These are phyloP conservation scores for Gracilariopsis chorda DNA, from an alignment of 23 red algal species.

Conservation along the genomic window DNA sequence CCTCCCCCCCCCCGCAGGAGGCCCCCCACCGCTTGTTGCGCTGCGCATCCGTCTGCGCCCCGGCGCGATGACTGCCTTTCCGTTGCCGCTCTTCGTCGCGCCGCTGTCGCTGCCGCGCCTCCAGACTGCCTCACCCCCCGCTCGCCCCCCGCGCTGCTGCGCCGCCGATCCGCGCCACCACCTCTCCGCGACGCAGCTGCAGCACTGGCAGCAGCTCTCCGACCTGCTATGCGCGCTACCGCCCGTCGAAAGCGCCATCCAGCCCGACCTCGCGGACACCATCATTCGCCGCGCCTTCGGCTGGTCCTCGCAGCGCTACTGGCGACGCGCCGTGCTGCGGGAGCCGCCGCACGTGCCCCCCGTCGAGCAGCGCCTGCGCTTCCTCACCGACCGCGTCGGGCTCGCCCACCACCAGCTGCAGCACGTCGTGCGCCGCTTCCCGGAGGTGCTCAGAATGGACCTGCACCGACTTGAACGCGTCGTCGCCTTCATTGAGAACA, in stretches of 20 bases:
- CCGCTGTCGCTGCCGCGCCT: too few species aligned
- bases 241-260: neutral
- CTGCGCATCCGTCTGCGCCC: too few species aligned
- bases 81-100: too few species aligned
- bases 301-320: slow-evolving; percentile 33
- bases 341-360: neutral
- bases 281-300: slow-evolving; percentile 19
- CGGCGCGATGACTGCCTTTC: too few species aligned
- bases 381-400: neutral
- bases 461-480: neutral
- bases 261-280: neutral
- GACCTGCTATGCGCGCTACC: neutral
- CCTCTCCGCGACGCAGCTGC: neutral
- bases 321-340: neutral
- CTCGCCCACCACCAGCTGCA: neutral
- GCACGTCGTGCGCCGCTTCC: neutral
- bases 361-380: neutral
- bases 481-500: neutral
- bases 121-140: too few species aligned
- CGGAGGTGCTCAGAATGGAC: slow-evolving; percentile 8
- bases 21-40: too few species aligned
- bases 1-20: too few species aligned
- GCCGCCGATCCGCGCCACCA: neutral
- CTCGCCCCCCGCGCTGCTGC: too few species aligned
- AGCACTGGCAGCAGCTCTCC: neutral